phyloP scores from a whole-genome alignment of 2,329 filamentous ascomycete species.

The Botryotinia narcissicola region DNA sequence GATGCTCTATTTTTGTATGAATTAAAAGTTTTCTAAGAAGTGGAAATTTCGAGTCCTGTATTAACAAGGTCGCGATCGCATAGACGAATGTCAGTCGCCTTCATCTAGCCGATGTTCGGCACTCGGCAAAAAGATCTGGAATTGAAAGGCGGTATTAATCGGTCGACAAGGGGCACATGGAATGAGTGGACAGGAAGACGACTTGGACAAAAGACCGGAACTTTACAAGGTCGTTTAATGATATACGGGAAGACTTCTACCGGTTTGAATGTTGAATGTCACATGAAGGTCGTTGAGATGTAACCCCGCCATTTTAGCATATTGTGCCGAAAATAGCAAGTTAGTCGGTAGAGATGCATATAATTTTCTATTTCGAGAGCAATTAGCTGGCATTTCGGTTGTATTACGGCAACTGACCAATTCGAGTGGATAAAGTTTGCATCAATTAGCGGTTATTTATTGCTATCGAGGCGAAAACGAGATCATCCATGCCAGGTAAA shows the following conservation, averaged over 20 bases:
- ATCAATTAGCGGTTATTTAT: neutral
- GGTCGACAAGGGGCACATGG: neutral
- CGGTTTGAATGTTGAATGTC: neutral
- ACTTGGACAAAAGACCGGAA: neutral
- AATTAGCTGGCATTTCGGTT: conserved; percentile 3
- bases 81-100: neutral
- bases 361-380: conserved; percentile 8
- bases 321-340: conserved; percentile 15
- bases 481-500: neutral
- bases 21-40: neutral
- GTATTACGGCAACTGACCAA: neutral
- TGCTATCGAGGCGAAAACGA: neutral
- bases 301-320: neutral
- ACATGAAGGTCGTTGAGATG: neutral
- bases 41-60: neutral
- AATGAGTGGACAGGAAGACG: neutral
- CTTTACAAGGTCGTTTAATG: neutral
- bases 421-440: neutral
- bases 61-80: neutral
- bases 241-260: neutral
- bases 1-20: neutral
- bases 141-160: neutral
- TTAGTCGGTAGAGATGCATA: neutral
- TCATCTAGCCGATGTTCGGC: neutral
- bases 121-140: neutral